Conservation (phyloP, 1,139 yeast genomes). For the Geotrichum phurueaensis region DNA sequence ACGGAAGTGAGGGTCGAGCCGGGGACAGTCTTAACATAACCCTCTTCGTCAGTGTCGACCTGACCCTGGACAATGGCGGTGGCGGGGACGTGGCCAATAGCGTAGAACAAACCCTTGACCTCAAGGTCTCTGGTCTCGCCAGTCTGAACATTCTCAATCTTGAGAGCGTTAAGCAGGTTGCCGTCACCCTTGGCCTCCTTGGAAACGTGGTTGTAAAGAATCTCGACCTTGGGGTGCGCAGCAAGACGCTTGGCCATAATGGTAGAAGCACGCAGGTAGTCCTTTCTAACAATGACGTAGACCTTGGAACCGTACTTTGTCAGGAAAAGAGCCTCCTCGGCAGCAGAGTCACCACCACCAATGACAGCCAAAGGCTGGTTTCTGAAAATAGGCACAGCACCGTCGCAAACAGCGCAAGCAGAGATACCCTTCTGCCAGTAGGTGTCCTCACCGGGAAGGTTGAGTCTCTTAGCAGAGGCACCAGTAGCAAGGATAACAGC, state of each 20-base stretch:
- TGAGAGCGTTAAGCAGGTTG: conserved; percentile 39
- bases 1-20: conserved; percentile 86
- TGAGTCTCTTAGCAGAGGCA: conserved; percentile 92
- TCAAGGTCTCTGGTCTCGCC: conserved; percentile 60
- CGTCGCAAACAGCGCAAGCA: conserved; percentile 99
- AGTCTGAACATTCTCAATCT: conserved; percentile 62
- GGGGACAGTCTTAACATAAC: conserved; percentile 82
- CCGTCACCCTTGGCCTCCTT: conserved; percentile 91
- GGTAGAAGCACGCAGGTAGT: conserved; percentile 84
- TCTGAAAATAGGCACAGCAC: conserved; percentile 98
- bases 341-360: conserved; percentile 99
- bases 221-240: conserved; percentile 80
- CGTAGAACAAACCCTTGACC: conserved; percentile 92
- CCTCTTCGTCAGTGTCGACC: conserved; percentile 77
- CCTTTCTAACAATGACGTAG: conserved; percentile 86
- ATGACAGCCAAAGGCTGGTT: conserved; percentile 94
- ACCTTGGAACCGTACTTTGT: conserved; percentile 97
- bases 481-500: conserved; percentile 93
- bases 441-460: conserved; percentile 90
- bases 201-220: conserved; percentile 80
- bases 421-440: conserved; percentile 99
- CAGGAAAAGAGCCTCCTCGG: conserved; percentile 94
- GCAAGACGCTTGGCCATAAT: conserved; percentile 93
- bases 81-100: conserved; percentile 97
- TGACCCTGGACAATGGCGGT: conserved; percentile 73